Evolutionary conservation across 768 basidiomycete genomes (phyloP).

Genomic region (Hygrophorus pudorinus): DNA sequence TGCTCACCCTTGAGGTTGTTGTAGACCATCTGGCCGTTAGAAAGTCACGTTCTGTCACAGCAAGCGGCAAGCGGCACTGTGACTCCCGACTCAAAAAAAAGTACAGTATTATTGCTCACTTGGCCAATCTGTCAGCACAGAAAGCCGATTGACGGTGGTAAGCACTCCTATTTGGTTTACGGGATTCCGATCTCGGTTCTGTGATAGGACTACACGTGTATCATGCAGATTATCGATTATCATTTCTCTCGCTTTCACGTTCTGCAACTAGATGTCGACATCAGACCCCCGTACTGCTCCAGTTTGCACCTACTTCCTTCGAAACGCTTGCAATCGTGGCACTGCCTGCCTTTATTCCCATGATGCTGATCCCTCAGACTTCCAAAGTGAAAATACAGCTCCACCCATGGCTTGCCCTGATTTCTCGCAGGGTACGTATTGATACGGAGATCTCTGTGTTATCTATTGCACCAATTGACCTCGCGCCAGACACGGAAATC

Average conservation of each 20-base stretch:
- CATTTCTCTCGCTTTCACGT: too few relatives aligned
- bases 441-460: conserved; percentile 1
- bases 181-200: too few relatives aligned
- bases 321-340: conserved; percentile 11
- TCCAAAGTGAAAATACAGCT: neutral
- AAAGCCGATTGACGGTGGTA: too few relatives aligned
- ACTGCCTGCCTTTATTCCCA: conserved; percentile 13
- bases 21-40: conserved; percentile 48
- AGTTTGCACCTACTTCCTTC: conserved; percentile 10
- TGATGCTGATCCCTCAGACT: neutral
- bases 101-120: too few relatives aligned
- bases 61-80: too few relatives aligned
- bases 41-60: conserved; percentile 1
- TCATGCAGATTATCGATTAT: too few relatives aligned
- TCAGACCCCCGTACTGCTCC: neutral
- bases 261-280: too few relatives aligned
- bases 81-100: too few relatives aligned
- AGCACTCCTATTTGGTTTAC: too few relatives aligned
- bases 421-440: conserved; percentile 3
- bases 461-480: neutral
- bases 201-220: too few relatives aligned
- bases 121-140: too few relatives aligned
- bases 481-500: neutral
- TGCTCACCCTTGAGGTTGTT: conserved; percentile 76
- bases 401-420: neutral